Base-by-base conservation (phyloP, 192 early-diverging fungal species). In the Kickxella alabastrina region DNA sequence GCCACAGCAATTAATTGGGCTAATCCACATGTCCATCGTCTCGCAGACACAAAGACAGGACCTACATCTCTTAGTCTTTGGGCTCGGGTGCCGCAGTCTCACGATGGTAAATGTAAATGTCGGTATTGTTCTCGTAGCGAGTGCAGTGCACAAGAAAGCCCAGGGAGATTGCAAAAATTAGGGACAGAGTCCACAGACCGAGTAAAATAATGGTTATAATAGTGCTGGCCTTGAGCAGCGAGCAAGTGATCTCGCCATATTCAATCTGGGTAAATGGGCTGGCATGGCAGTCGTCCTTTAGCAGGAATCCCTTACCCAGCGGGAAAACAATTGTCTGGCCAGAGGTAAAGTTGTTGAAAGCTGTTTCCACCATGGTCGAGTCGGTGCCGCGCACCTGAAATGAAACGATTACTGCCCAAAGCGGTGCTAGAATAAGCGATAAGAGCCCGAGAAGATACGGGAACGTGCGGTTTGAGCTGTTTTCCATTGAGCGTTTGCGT, bases 401-500 rank as follows among this genome's bases (percentile, higher is more conserved):
- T 2, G 52, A 65, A 24, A 68, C 66, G 18, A 75, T 57, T n/a
- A 75, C 45, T 2, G 65, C 65, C 72, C 72, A 75, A 49, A 75
- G 72, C n/a, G 38, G 61, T 3, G 61, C 49, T 52, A 75, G 25
- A 14, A 50, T 55, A 47, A 65, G 36, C 42, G 72, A 75, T 32
- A 68, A 45, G 34, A 75, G 57, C 5, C 48, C 36, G 37, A 75
- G 56, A 17, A 64, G 39, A 5, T 32, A 29, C 24, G 57, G 60
- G 39, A 53, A 75, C 24, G 41, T 41, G n/a, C n/a, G n/a, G n/a
- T n/a, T n/a, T n/a, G n/a, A n/a, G 17, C 55, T 52, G 27, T n/a
- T n/a, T 66, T 57, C 43, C 62, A 49, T 3, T 31, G 28, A 6
- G 31, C 6, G 28, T 54, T 59, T 5, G 36, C 23, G 18, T 44